phyloP scores from a whole-genome alignment of 805 yeast species.

The Blastobotrys attinorum region DNA sequence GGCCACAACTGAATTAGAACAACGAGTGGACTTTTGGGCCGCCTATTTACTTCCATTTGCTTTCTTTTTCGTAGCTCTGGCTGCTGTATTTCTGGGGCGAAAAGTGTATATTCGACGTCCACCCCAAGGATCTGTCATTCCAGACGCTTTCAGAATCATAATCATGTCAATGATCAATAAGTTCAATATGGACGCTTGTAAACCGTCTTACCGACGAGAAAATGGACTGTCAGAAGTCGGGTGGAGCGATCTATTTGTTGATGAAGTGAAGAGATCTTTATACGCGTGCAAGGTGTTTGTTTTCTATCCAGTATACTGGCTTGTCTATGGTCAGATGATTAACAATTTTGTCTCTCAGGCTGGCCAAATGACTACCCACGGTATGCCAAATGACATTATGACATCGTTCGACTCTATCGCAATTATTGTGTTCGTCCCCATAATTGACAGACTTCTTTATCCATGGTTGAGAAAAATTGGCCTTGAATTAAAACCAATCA shows the following conservation, averaged over 20 bases:
- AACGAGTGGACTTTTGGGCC: slow-evolving; percentile 51
- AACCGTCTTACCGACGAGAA: slow-evolving; percentile 47
- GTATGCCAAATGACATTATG: slow-evolving; percentile 73
- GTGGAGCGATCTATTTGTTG: slow-evolving; percentile 68
- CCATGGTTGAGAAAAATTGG: slow-evolving; percentile 42
- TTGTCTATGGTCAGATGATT: slow-evolving; percentile 64
- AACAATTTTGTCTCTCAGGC: slow-evolving; percentile 70
- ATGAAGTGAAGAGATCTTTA: slow-evolving; percentile 58
- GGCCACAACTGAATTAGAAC: slow-evolving; percentile 69
- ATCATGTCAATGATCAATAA: slow-evolving; percentile 40
- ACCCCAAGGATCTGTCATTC: slow-evolving; percentile 53
- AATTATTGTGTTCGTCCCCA: slow-evolving; percentile 68
- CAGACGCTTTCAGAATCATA: slow-evolving; percentile 42
- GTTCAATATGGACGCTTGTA: slow-evolving; percentile 46
- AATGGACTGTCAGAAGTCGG: slow-evolving; percentile 32
- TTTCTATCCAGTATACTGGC: slow-evolving; percentile 68
- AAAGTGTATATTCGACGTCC: slow-evolving; percentile 50
- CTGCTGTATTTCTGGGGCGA: slow-evolving; percentile 45
- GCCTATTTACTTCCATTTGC: slow-evolving; percentile 67
- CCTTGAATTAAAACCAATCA: slow-evolving; percentile 57
- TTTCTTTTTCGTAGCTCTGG: slow-evolving; percentile 54
- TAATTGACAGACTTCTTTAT: slow-evolving; percentile 51
- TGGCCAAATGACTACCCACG: slow-evolving; percentile 64
- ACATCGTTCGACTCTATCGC: slow-evolving; percentile 70
- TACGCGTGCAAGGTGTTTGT: slow-evolving; percentile 66